Evolutionary conservation across 2,329 filamentous ascomycete species (phyloP), one percentile per base, ranked within the genome.

Genomic region (Paecilomyces niveus): DNA sequence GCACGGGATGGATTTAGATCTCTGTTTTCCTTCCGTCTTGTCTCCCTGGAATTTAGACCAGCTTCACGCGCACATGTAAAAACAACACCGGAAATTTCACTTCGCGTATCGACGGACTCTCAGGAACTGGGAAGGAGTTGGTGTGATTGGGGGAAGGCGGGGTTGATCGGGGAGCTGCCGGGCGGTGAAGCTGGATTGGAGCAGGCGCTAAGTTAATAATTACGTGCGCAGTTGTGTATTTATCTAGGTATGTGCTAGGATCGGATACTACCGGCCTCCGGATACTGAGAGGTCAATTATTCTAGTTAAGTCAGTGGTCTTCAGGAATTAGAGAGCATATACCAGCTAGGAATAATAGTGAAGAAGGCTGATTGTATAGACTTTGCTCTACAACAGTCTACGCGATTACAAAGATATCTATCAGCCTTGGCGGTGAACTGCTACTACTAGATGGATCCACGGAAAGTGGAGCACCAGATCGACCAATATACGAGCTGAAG

Each of bases 71-170:
- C 39, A 45, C 15, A 18, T n/a, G 21, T 29, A 22, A 29, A 29
- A 52, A 52, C 21, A 15, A 15, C 49, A 52, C 21, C 22, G 21
- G 50, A 29, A 45, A 45, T 45, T n/a, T 18, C 39, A 29, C 50
- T 29, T 29, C 18, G 26, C 22, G 26, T 24, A 21, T 52, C 1
- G 26, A 52, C 21, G 22, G 50, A 13, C 26, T 29, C 26, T 29
- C 18, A 52, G 21, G 50, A 52, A 21, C 50, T 24, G 22, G 18
- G 13, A 24, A 29, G 18, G 50, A 52, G 26, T 29, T 29, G 26
- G 50, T 21, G 50, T 52, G 50, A 52, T 52, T 52, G 50, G 50
- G 50, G 50, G 50, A 52, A 52, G 50, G 50, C 50, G 50, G 50
- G 50, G 50, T 52, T 52, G 50, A 9, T 52, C 9, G 22, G 26